phyloP scores from a whole-genome alignment of 2,329 filamentous ascomycete species.

The Fusarium praegraminearum region DNA sequence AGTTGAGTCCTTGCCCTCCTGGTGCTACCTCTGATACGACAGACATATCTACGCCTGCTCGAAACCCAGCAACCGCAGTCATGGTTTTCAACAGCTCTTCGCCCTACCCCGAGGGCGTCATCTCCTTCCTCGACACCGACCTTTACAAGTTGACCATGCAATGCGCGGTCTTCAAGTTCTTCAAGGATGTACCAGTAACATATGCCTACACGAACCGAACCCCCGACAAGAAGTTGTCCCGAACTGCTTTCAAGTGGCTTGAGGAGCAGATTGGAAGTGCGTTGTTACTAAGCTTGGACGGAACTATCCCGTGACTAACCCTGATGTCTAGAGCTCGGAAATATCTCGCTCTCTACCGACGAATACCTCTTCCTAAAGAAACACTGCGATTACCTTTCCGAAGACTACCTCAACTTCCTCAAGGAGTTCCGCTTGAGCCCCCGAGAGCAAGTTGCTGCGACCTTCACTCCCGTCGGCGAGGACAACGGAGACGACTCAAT shows the following conservation, averaged over 20 bases:
- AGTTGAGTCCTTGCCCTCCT: neutral
- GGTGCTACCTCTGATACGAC: neutral
- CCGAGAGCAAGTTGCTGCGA: conserved; percentile 79
- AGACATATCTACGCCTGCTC: neutral
- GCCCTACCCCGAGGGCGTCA: conserved; percentile 79
- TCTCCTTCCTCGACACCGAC: conserved; percentile 84
- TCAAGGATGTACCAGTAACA: conserved; percentile 82
- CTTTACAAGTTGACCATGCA: conserved; percentile 99
- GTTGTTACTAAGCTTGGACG: conserved; percentile 44
- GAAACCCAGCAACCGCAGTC: conserved; percentile 4
- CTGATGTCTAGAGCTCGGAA: conserved; percentile 75
- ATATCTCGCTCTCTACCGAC: conserved; percentile 81
- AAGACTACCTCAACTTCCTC: conserved; percentile 84
- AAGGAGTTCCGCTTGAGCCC: conserved; percentile 85
- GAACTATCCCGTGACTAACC: conserved; percentile 44
- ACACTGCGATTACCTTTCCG: conserved; percentile 83
- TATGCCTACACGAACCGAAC: conserved; percentile 97
- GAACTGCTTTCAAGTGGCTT: conserved; percentile 87
- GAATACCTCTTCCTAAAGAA: conserved; percentile 83
- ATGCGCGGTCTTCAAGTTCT: conserved; percentile 94
- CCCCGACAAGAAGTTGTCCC: conserved; percentile 89
- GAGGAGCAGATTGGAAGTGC: conserved; percentile 82
- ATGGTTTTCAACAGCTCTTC: conserved; percentile 77
- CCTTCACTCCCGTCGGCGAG: conserved; percentile 68
- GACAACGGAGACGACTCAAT: conserved; percentile 74